Evolutionary conservation across 768 basidiomycete species (phyloP), one percentile per base, ranked within the genome.

Genomic region (Russula ochroleuca): DNA sequence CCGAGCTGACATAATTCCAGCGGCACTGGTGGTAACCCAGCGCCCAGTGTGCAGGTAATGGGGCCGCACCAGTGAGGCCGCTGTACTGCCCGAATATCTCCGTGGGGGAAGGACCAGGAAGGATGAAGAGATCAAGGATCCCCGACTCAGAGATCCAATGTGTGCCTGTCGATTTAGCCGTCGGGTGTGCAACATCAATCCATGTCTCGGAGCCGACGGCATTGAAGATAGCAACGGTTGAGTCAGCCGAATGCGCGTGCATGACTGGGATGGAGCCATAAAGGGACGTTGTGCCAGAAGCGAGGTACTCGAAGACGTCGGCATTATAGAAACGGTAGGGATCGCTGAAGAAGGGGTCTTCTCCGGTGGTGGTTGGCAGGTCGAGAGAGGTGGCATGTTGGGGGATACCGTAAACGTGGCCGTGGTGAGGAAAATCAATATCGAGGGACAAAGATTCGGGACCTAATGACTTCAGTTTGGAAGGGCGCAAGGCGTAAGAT

Each of bases 101-200:
- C 9, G 81, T 77, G 11, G 93, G 86, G 0, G 87, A 86, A 1
- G 96, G 94, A 7, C 97, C 97, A 4, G 97, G 94, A 60, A 98
- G 83, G 69, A 99, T 79, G 77, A 98, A 92, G 11, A 97, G 73
- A 73, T 99, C 96, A 57, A 99, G 81, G 65, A 98, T 94, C 49
- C 97, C 97, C 4, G 93, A 94, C 75, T 99, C 97, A 8, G 95
- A 94, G 66, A 98, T 86, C 97, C 96, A 99, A 72, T 98, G 97
- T 0, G 96, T 94, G 67, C 88, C 80, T 0, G 91, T 90, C 9
- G 90, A 88, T 66, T 79, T 84, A 11, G 80, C 77, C 2, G 81
- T 77, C 5, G 85, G 74, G 71, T 91, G 92, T 5, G 80, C 85
- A 37, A 98, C 83, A 71, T 98, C 97, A 53, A 99, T 88, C 88